These are phyloP conservation scores for Penicillium paradoxum DNA, from an alignment of 495 filamentous ascomycete species.

Conservation along the genomic window DNA sequence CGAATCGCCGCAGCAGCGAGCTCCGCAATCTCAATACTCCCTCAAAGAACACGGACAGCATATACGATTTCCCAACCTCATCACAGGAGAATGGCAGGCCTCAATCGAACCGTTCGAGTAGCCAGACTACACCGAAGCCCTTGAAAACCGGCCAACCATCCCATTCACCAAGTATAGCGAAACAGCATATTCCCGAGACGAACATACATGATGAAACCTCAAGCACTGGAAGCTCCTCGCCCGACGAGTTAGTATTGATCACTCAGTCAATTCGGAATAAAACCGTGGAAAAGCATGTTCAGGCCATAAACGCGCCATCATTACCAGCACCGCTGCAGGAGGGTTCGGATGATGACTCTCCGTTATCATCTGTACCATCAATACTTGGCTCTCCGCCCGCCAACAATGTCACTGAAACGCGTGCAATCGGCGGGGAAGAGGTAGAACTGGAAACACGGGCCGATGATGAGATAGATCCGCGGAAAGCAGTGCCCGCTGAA, in stretches of 20 bases:
- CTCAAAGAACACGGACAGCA: constrained; percentile 5
- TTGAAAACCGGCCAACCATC: not conserved
- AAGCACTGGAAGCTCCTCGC: constrained; percentile 19
- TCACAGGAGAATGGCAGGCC: not conserved
- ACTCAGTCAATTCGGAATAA: constrained; percentile 11
- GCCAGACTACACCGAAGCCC: constrained; percentile 8
- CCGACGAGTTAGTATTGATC: constrained; percentile 31
- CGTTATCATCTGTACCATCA: constrained; percentile 42
- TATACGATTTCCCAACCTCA: constrained; percentile 23
- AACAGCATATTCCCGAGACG: not conserved
- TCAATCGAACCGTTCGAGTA: constrained; percentile 9
- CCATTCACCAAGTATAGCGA: not conserved
- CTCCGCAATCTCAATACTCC: not conserved
- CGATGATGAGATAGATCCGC: not conserved
- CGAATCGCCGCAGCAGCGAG: not conserved
- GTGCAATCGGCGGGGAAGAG: not conserved
- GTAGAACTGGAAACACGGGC: not conserved
- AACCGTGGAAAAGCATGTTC: not conserved
- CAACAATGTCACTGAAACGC: not conserved
- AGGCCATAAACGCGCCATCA: not conserved
- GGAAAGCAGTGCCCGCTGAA: not conserved
- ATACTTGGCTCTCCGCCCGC: constrained; percentile 16
- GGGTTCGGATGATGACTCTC: constrained; percentile 29
- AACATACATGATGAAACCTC: not conserved
- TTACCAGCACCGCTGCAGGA: not conserved